Percentiles rank a stretch among this genome's conserved stretches.
phyloP scores from a whole-genome alignment of 148 eudicot genomes.

The Camellia japonica region DNA sequence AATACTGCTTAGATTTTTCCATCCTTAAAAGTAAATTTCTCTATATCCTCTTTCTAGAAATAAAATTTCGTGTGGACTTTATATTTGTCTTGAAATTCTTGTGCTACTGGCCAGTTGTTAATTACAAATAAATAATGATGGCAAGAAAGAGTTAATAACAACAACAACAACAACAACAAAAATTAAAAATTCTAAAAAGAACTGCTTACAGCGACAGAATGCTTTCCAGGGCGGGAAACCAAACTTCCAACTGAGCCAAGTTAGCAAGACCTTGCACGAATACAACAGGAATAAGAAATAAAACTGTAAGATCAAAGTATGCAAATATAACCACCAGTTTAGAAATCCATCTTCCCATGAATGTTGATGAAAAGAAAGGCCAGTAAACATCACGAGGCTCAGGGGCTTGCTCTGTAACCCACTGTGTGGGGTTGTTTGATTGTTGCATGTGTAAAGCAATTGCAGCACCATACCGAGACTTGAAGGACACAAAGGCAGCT shows the following conservation, averaged over 20 bases:
- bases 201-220: constrained; percentile 45
- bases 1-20: background rate
- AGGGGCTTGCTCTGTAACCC: constrained; percentile 76
- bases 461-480: constrained; percentile 69
- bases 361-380: constrained; percentile 73
- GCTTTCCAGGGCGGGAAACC: constrained; percentile 57
- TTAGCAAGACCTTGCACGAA: constrained; percentile 75
- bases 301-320: constrained; percentile 41
- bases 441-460: constrained; percentile 55
- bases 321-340: constrained; percentile 52
- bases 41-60: background rate
- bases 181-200: background rate
- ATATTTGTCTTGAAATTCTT: background rate
- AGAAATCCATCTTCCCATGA: constrained; percentile 58
- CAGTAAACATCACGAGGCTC: constrained; percentile 79
- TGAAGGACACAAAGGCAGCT: constrained; percentile 91
- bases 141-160: background rate
- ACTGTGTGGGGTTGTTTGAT: constrained; percentile 62
- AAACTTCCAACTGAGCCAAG: constrained; percentile 54
- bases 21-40: background rate
- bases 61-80: background rate
- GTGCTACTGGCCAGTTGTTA: background rate
- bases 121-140: background rate
- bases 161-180: background rate
- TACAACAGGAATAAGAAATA: constrained; percentile 69